These are phyloP conservation scores for Ophiostoma fasciatum DNA, from an alignment of 2,329 filamentous ascomycete species.

Conservation along the genomic window DNA sequence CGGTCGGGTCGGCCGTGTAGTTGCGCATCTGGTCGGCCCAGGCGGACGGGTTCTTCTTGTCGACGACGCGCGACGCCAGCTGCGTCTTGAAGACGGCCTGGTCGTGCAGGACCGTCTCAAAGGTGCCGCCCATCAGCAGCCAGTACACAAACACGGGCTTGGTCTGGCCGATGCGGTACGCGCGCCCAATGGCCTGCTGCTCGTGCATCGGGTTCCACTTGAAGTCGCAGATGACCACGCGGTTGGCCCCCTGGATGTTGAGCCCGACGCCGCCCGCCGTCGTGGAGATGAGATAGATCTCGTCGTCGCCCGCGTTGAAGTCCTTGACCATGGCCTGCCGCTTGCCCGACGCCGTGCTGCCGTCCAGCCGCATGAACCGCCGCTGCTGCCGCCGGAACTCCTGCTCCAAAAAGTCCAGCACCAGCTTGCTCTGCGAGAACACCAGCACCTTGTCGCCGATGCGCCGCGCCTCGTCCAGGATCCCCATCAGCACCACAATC, in stretches of 20 bases:
- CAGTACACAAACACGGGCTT: constrained; percentile 78
- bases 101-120: constrained; percentile 60
- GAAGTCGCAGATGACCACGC: constrained; percentile 77
- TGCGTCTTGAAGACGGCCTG: constrained; percentile 70
- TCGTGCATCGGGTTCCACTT: constrained; percentile 68
- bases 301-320: constrained; percentile 46
- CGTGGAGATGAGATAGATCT: constrained; percentile 71
- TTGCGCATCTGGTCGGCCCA: constrained; percentile 42
- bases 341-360: constrained; percentile 35
- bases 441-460: constrained; percentile 62
- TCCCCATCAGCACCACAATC: constrained; percentile 48
- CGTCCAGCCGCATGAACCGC: constrained; percentile 50
- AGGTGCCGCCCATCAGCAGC: constrained; percentile 63
- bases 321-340: constrained; percentile 50
- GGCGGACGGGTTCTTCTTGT: constrained; percentile 64
- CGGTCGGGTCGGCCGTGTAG: constrained; percentile 44
- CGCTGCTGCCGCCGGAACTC: constrained; percentile 36
- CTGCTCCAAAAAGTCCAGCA: constrained; percentile 52
- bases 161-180: constrained; percentile 70
- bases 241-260: constrained; percentile 72
- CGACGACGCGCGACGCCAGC: constrained; percentile 64
- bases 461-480: constrained; percentile 48
- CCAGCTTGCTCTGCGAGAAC: constrained; percentile 60
- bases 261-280: constrained; percentile 68
- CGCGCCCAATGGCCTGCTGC: constrained; percentile 73